A percentile compares a stretch with the other conserved stretches of the same genome.
phyloP scores from a whole-genome alignment of 805 yeast species.

The Saccharomycopsis malanga region DNA sequence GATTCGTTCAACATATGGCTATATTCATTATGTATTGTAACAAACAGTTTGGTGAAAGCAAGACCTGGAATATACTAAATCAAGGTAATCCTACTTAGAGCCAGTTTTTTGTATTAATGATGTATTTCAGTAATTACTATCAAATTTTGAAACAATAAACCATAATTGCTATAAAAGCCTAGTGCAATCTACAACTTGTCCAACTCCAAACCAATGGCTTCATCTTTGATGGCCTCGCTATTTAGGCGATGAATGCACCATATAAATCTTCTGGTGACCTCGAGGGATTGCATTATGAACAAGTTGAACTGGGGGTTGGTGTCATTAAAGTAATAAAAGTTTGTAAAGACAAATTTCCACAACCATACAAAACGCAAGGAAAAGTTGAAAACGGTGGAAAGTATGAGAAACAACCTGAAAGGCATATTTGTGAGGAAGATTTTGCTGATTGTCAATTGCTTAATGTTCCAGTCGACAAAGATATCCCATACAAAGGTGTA shows the following conservation, averaged over 20 bases:
- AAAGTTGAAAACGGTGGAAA: slow-evolving; percentile 56
- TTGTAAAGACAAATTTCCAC: slow-evolving; percentile 39
- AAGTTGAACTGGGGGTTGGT: slow-evolving; percentile 50
- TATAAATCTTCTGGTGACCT: slow-evolving; percentile 74
- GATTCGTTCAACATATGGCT: no score
- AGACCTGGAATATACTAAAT: no score
- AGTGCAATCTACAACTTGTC: background rate
- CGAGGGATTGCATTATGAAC: slow-evolving; percentile 63
- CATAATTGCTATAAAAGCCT: no score
- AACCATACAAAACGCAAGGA: slow-evolving; percentile 73
- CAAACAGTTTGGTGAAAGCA: no score
- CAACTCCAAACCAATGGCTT: background rate
- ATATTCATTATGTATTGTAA: no score
- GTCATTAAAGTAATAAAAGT: slow-evolving; percentile 23
- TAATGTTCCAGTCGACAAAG: slow-evolving; percentile 72
- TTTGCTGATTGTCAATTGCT: background rate
- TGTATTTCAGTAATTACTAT: no score
- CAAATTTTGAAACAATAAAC: no score
- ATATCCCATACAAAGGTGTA: slow-evolving; percentile 90
- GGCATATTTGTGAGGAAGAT: background rate
- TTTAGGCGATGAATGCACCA: slow-evolving; percentile 43
- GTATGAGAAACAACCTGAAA: slow-evolving; percentile 37
- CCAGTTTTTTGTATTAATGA: no score
- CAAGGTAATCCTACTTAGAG: no score
- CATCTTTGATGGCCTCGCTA: slow-evolving; percentile 7